Base-by-base conservation (phyloP, 2,329 filamentous ascomycete genomes). In the Aureobasidium sp. region DNA sequence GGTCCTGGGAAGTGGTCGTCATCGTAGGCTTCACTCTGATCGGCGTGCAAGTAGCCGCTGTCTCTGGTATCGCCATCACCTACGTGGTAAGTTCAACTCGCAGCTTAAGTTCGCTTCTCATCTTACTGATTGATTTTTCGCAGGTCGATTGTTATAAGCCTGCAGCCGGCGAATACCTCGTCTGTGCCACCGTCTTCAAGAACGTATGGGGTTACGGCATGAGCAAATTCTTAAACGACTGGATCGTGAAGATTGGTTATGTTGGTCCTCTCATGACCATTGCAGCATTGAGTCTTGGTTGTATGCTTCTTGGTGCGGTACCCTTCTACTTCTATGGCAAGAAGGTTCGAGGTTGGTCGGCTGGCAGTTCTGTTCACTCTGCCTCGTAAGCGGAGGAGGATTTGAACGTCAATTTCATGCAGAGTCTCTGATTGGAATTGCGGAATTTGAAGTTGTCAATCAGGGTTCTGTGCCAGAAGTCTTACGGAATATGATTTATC, bases 71-170 rank as follows among this genome's bases (percentile, higher is more conserved):
- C n/a, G 39, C 39, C 20, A 43, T 43, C n/a, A 43, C 17, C 39
- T 43, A 43, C 39, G 39, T 43, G 4, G 39, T 43, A 24, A n/a
- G 39, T 43, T 24, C 39, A 12, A 20, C 34, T 43, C n/a, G 17
- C 6, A 3, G 3, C 39, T n/a, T n/a, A 2, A 5, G 4, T 41
- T 24, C 8, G 6, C 17, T 24, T 20, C n/a, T 9, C n/a, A 24
- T 12, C 17, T 20, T 8, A 24, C 39, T 43, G 24, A 43, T 9
- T 24, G n/a, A 10, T 20, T 8, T 8, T 8, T 34, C 20, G 1
- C 39, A 43, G 39, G n/a, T 79, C 53, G 77, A 79, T 59, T 77
- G 74, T 67, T 79, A 79, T 70, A 79, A 78, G 64, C 75, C 76
- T 2, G 75, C 79, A 27, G 74, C 75, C 0, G 77, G 76, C 0